phyloP scores from a whole-genome alignment of 306 rosid species.

The Vigna unguiculata region DNA sequence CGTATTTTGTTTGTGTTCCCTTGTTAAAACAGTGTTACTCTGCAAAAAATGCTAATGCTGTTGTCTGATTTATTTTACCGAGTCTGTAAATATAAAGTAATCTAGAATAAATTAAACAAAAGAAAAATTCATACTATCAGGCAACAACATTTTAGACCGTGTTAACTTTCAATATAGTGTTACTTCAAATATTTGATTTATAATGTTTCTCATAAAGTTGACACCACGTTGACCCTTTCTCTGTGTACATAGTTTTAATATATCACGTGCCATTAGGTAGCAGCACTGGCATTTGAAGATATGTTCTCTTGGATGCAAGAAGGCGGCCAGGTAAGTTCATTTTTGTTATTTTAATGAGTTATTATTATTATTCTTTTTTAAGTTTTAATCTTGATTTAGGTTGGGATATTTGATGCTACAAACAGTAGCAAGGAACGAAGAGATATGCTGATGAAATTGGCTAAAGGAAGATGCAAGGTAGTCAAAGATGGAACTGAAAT shows the following conservation, averaged over 20 bases:
- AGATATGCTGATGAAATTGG: slow-evolving; percentile 98
- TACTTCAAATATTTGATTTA: slow-evolving; percentile 41
- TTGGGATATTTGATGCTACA: slow-evolving; percentile 99
- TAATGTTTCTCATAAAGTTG: slow-evolving; percentile 53
- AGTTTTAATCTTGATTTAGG: slow-evolving; percentile 60
- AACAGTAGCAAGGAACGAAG: slow-evolving; percentile 84
- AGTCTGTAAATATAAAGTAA: slow-evolving; percentile 26
- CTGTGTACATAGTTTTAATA: slow-evolving; percentile 90
- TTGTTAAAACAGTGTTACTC: slow-evolving; percentile 1
- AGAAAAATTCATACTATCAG: slow-evolving; percentile 12
- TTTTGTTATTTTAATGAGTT: slow-evolving; percentile 23
- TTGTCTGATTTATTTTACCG: slow-evolving; percentile 25
- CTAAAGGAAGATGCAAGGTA: slow-evolving; percentile 99
- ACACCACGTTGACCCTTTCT: slow-evolving; percentile 68
- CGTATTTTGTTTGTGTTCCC: background rate
- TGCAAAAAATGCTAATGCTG: background rate
- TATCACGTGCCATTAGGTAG: slow-evolving; percentile 99
- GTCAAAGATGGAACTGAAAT: slow-evolving; percentile 33
- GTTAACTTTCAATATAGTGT: slow-evolving; percentile 22
- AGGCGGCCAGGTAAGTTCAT: slow-evolving; percentile 93
- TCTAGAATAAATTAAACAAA: slow-evolving; percentile 15
- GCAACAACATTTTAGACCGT: background rate
- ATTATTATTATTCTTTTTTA: slow-evolving; percentile 7
- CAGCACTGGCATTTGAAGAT: slow-evolving; percentile 98
- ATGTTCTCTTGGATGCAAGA: slow-evolving; percentile 99